These are phyloP conservation scores for Pyrenochaeta sp. DNA, from an alignment of 2,329 filamentous ascomycete genomes.

Conservation along the genomic window DNA sequence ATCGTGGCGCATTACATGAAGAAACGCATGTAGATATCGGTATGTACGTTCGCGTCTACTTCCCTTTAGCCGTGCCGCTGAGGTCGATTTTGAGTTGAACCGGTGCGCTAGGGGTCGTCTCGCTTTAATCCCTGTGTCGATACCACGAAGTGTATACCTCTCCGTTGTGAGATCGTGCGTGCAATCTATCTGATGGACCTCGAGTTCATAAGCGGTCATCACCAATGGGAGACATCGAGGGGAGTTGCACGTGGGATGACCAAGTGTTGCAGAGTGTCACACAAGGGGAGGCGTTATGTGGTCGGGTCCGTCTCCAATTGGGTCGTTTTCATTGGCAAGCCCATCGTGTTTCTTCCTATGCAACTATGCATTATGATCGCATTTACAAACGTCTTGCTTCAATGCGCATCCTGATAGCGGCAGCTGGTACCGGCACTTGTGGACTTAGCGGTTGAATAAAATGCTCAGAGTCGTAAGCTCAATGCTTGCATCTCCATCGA, in stretches of 20 bases:
- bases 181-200: neutral
- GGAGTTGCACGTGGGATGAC: neutral
- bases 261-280: neutral
- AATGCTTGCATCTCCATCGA: conserved; percentile 9
- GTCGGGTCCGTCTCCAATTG: neutral
- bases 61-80: conserved; percentile 6
- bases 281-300: neutral
- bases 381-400: conserved; percentile 24
- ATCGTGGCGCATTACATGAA: neutral
- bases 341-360: conserved; percentile 9
- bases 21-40: neutral
- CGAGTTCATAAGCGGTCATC: neutral
- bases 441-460: conserved; percentile 34
- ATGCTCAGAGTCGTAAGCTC: conserved; percentile 17
- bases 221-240: conserved; percentile 3
- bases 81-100: conserved; percentile 19
- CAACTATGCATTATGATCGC: conserved; percentile 13
- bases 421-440: conserved; percentile 18
- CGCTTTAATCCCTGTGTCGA: conserved; percentile 21
- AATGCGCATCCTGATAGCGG: conserved; percentile 26
- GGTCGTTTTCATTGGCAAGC: conserved; percentile 2
- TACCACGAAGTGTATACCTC: conserved; percentile 3
- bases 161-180: neutral
- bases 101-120: conserved; percentile 14
- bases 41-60: neutral